Base-by-base conservation (phyloP, 176 grass and related monocot genomes). In the Rhynchospora breviuscula region DNA sequence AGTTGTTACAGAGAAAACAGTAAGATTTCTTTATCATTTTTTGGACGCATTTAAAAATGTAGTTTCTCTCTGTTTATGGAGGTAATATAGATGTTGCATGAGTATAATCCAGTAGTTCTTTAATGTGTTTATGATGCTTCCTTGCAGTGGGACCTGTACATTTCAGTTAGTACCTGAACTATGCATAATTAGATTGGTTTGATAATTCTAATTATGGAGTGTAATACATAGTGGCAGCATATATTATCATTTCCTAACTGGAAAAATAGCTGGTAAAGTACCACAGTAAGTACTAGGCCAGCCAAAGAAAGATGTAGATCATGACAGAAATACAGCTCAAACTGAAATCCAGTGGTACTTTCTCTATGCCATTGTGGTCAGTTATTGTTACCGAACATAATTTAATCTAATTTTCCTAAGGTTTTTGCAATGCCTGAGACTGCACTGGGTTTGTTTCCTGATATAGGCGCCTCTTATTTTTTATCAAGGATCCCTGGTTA, bases 341-440 rank as follows among this genome's bases (percentile, higher is more conserved):
- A 57, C 23, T 57, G 17, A 46, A 71, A 17, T 31, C 40, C 8
- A 7, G 29, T 67, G 13, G 64, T 67, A 40, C 11, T 40, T 5
- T 15, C 31, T 35, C 4, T 67, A 35, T 17, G 22, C 10, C n/a
- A 73, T 74, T 25, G 7, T 57, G 23, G 7, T 31, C 49, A 31
- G 7, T 3, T 57, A 17, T 78, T 29, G 19, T 57, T 29, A 57
- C 51, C 57, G 73, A 78, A 78, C 73, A 78, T 3, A 67, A 85
- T 90, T 83, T 8, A 13, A 67, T 46, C 78, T 74, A 73, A 40
- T 40, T 40, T 61, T 52, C 31, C 91, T 35, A 80, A 95, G 92
- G 86, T 95, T 86, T 98, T 98, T 90, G 95, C 95, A 67, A 98
- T 98, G 95, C 95, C 95, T 80, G 95, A 98, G 87, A 95, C 92